Percentiles rank a stretch among this genome's conserved stretches.
Conservation (phyloP, 78 protist genomes). For the Anaeramoeba flamelloides region DNA sequence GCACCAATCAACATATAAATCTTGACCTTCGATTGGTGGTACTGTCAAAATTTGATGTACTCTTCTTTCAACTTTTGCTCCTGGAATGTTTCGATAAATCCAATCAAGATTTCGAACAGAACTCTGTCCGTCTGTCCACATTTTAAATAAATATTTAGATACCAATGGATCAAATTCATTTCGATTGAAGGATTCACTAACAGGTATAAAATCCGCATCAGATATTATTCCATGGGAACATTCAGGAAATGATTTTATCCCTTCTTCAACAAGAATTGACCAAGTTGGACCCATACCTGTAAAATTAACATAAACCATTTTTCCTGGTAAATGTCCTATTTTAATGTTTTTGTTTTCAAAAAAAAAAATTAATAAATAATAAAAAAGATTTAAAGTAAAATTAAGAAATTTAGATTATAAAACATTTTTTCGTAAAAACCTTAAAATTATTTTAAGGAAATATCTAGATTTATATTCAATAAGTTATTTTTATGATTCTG, state of each 20-base stretch:
- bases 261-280: conserved; percentile 7
- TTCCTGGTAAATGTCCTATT: conserved; percentile 19
- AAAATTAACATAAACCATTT: not conserved
- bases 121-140: too few relatives aligned
- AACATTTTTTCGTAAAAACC: too few relatives aligned
- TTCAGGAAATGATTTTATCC: conserved; percentile 7
- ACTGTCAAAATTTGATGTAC: conserved; percentile 14
- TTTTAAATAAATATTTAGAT: conserved; percentile 10
- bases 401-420: too few relatives aligned
- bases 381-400: too few relatives aligned
- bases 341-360: too few relatives aligned
- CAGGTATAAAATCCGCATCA: conserved; percentile 21
- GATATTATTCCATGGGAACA: conserved; percentile 14
- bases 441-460: too few relatives aligned
- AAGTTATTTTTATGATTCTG: too few relatives aligned
- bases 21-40: conserved; percentile 8
- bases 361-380: too few relatives aligned
- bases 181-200: not conserved
- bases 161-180: not conserved
- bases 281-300: conserved; percentile 24
- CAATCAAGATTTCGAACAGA: conserved; percentile 20
- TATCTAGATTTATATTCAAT: too few relatives aligned
- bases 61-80: conserved; percentile 13
- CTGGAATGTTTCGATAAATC: conserved; percentile 23
- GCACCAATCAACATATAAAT: conserved; percentile 1